Conservation (phyloP, 176 grass and related monocot genomes). For the Oryza rufipogon region DNA sequence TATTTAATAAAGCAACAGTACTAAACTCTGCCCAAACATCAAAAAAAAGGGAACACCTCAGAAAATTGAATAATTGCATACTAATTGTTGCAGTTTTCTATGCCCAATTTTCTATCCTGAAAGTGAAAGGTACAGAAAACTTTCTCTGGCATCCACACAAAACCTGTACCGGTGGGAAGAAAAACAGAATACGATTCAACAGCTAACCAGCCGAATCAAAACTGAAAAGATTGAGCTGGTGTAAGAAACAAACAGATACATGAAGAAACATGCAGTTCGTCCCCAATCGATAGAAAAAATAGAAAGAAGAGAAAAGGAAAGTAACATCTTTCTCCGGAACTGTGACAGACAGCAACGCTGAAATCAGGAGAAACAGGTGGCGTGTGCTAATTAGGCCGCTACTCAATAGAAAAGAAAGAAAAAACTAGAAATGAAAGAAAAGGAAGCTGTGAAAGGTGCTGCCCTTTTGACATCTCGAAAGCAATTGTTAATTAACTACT, state of each 20-base stretch:
- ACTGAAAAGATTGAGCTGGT: not conserved
- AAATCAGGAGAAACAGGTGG: constrained; percentile 32
- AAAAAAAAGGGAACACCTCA: not conserved
- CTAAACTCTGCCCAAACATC: not conserved
- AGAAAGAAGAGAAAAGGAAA: not conserved
- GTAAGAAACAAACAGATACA: not conserved
- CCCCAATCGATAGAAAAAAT: too few relatives aligned
- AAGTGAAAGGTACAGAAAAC: constrained; percentile 30
- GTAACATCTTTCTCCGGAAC: not conserved
- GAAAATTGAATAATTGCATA: not conserved
- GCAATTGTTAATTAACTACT: constrained; percentile 13
- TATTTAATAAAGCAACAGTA: not conserved
- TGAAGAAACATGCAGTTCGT: not conserved
- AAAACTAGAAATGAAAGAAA: not conserved
- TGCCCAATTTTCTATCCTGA: not conserved
- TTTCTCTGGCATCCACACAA: not conserved
- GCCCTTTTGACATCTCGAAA: constrained; percentile 39
- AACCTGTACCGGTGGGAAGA: not conserved
- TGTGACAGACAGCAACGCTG: constrained; percentile 6
- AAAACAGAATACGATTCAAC: not conserved
- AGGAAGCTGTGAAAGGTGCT: constrained; percentile 29
- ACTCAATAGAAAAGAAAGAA: not conserved
- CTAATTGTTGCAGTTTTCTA: not conserved
- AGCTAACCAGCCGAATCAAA: not conserved
- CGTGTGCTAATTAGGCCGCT: constrained; percentile 30